Base-by-base conservation (phyloP, 2,329 filamentous ascomycete genomes). In the Phoma sp. region DNA sequence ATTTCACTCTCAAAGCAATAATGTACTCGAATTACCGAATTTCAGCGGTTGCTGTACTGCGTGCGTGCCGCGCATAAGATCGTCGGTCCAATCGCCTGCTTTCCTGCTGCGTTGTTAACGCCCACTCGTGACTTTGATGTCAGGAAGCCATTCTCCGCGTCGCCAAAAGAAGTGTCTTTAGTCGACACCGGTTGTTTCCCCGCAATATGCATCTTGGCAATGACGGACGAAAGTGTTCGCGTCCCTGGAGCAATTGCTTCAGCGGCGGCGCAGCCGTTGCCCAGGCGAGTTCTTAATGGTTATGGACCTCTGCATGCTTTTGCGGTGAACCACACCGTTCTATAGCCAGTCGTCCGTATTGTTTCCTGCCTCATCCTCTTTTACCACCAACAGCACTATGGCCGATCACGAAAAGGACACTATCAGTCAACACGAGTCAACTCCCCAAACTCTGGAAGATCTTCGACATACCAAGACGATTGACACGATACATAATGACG, bases 401-500 rank as follows among this genome's bases (percentile, higher is more conserved):
- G 15, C 28, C 6, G 28, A 46, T 9, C 15, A 20, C 10, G 40
- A 40, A 30, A 47, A 47, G 17, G 37, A 47, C 7, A 5, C 14
- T 7, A 37, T 42, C 4, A 7, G 23, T n/a, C 49, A 26, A 15
- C 28, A 47, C 11, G 49, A 42, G n/a, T 33, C 29, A 10, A 23
- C 28, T n/a, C 49, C 42, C 6, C 42, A 53, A 20, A 45, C 48
- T 5, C 23, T 51, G 7, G 40, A 45, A 23, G 48, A 45, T 7
- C 30, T 51, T 4, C 39, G 30, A 12, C 26, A 51, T 11, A 51
- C 33, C 30, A 58, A 53, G 20, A 53, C 49, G 1, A 39, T 66
- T 12, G 61, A 64, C 26, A 64, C 63, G 2, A 26, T 64, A 4
- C 63, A 64, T 49, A 46, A 56, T 2, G 63, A 66, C 36, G 63